Evolutionary conservation across 306 rosid species (phyloP), one percentile per base, ranked within the genome.

Genomic region (Astragalus membranaceus): DNA sequence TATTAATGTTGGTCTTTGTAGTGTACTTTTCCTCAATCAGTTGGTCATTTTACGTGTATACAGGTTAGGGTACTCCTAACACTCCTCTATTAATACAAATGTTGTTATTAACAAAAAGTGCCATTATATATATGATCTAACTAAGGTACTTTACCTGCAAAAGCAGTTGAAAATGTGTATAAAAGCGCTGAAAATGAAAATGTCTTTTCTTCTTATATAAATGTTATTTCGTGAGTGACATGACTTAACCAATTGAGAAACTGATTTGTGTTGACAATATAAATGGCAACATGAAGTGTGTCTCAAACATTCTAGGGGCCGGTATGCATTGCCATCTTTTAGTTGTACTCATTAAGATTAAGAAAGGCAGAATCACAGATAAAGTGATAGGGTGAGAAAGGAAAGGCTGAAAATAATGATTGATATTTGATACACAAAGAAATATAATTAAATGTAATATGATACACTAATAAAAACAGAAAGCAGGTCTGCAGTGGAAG

Each of bases 1-100:
- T 75, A 76, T 53, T 59, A 52, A 43, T 89, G 98, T 29, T 88
- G 86, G 91, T 92, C n/a, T n/a, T n/a, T n/a, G n/a, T n/a, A n/a
- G n/a, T n/a, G n/a, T n/a, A n/a, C n/a, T n/a, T n/a, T n/a, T n/a
- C n/a, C n/a, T n/a, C n/a, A n/a, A n/a, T n/a, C n/a, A n/a, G n/a
- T n/a, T n/a, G n/a, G n/a, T n/a, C n/a, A n/a, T n/a, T n/a, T n/a
- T n/a, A n/a, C n/a, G n/a, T n/a, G n/a, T n/a, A n/a, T n/a, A n/a
- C n/a, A n/a, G n/a, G n/a, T n/a, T n/a, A n/a, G n/a, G n/a, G n/a
- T n/a, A n/a, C n/a, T n/a, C n/a, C n/a, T n/a, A n/a, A n/a, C n/a
- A n/a, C n/a, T n/a, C n/a, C n/a, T 80, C 66, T 92, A 71, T 88
- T 67, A 96, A 92, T 61, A 95, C 85, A 4, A 92, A 92, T 32